Base-by-base conservation (phyloP, 768 basidiomycete genomes). In the Imleria badia region DNA sequence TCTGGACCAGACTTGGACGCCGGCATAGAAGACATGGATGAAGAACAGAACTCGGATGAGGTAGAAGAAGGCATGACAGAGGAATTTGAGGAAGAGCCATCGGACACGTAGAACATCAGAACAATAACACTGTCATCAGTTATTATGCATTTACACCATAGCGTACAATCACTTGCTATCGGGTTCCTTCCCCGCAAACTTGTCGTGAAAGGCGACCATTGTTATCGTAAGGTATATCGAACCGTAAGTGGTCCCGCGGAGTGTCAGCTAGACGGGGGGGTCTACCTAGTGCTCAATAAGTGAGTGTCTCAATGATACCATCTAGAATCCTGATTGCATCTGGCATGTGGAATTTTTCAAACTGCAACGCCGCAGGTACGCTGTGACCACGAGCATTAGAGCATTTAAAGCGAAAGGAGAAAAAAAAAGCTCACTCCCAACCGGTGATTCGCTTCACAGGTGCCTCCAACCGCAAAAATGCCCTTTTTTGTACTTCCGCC, bases 281-380 rank as follows among this genome's bases (percentile, higher is more conserved):
- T 48, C 20, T 22, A 22, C 23, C 17, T 45, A 22, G 36, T 8
- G 22, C 31, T 72, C 63, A 91, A 69, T 86, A 96, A 26, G 78
- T 71, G 61, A 96, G 75, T 3, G 93, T 94, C 69, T 94, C 89
- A 45, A 95, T 78, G 12, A 95, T 74, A 22, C 85, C 89, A 65
- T 96, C 94, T 54, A 94, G 68, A 38, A 97, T 76, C 47, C 93
- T 81, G 58, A 98, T 77, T 3, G 87, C 78, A 66, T 97, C 94
- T 1, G 94, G 94, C 63, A 94, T 85, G 72, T 89, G 84, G 72
- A 97, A 96, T 72, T 91, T 94, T 75, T 98, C 94, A 63, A 83
- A 97, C 52, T 88, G 86, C 60, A 97, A 75, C 34, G 83, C 88
- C 22, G 85, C 85, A 3, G 94, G 94, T n/a, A 86, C 83, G 60